These are phyloP conservation scores for Eudorina sp. DNA, from an alignment of 139 green algal species.

Conservation along the genomic window DNA sequence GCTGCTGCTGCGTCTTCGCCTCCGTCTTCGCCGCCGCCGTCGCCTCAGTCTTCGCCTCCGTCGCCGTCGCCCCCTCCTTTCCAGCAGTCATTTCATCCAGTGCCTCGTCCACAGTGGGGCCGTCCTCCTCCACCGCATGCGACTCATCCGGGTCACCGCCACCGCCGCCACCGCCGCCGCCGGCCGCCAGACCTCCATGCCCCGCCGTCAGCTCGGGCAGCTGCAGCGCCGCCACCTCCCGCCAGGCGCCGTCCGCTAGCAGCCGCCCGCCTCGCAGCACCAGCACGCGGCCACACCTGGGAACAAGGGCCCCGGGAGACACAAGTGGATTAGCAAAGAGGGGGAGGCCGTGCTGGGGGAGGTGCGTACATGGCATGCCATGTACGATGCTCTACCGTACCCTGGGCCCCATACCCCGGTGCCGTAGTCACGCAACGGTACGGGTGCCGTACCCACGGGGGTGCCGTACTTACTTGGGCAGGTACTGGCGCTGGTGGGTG, in stretches of 20 bases:
- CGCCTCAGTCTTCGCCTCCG: not conserved
- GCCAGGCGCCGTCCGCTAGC: conserved; percentile 69
- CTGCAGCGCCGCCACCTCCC: conserved; percentile 60
- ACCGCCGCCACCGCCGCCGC: too few relatives aligned
- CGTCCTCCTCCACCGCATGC: not conserved
- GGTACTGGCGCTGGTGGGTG: conserved; percentile 92
- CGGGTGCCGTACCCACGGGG: too few relatives aligned
- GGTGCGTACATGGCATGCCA: too few relatives aligned
- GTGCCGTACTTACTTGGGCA: conserved; percentile 62
- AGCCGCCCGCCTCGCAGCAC: conserved; percentile 79
- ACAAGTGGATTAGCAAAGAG: not conserved
- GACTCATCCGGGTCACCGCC: too few relatives aligned
- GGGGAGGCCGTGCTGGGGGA: not conserved
- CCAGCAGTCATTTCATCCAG: not conserved
- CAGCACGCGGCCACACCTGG: conserved; percentile 79
- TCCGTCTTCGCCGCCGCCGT: not conserved
- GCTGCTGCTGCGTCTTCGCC: too few relatives aligned
- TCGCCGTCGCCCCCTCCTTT: not conserved
- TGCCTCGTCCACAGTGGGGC: not conserved
- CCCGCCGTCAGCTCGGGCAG: conserved; percentile 68
- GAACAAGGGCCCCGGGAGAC: not conserved
- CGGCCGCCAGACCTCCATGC: conserved; percentile 4
- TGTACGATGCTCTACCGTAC: too few relatives aligned
- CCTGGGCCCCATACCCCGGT: too few relatives aligned
- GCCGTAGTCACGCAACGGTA: not conserved